phyloP scores from a whole-genome alignment of 257 asterid species.

The Jacaranda copaia region DNA sequence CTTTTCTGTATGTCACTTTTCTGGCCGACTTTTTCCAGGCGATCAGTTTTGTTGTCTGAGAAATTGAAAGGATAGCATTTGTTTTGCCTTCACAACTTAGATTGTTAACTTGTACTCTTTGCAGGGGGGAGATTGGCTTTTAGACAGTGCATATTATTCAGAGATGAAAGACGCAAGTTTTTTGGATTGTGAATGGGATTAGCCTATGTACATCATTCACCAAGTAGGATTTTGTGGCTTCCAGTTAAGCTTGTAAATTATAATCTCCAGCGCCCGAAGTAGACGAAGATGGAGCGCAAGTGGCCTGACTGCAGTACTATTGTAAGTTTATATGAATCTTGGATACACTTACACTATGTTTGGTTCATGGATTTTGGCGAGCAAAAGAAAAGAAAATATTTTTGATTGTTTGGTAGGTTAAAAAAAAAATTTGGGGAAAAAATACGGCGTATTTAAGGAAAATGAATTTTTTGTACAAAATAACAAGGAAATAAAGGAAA shows the following conservation, averaged over 20 bases:
- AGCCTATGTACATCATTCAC: constrained; percentile 30
- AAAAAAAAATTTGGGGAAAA: too few relatives aligned
- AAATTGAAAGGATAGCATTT: neutral
- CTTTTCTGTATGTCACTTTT: constrained; percentile 59
- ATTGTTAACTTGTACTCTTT: neutral
- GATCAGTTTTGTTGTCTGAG: constrained; percentile 12
- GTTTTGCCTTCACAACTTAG: neutral
- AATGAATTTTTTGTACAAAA: too few relatives aligned
- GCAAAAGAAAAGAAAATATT: too few relatives aligned
- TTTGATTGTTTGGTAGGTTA: too few relatives aligned
- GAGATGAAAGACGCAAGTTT: constrained; percentile 85
- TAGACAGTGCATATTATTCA: constrained; percentile 70
- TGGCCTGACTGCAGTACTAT: neutral
- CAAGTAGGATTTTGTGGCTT: neutral
- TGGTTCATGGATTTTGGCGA: too few relatives aligned
- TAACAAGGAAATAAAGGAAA: too few relatives aligned
- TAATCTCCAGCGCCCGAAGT: neutral
- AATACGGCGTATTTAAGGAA: too few relatives aligned
- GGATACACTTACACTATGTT: neutral
- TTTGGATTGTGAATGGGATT: constrained; percentile 72
- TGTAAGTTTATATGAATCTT: neutral
- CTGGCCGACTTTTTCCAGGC: constrained; percentile 75
- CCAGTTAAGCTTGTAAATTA: neutral
- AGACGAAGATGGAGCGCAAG: neutral
- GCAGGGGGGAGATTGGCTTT: constrained; percentile 81